These are phyloP conservation scores for Lasiosphaeria hispida DNA, from an alignment of 495 filamentous ascomycete genomes.

Conservation along the genomic window DNA sequence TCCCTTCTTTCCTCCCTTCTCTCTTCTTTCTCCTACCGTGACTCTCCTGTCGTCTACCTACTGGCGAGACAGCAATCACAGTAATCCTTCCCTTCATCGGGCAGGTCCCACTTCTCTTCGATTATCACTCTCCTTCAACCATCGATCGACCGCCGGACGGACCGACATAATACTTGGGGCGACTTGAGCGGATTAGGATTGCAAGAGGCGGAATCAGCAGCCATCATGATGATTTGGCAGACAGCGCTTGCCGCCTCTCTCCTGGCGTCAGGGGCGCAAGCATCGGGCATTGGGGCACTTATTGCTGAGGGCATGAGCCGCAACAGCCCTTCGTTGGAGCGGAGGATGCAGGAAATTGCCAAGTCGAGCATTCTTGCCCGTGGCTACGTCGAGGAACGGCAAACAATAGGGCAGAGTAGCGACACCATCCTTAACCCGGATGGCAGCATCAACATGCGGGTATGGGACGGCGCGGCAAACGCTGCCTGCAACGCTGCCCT, in stretches of 20 bases:
- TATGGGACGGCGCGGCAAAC: constrained; percentile 53
- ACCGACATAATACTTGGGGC: constrained; percentile 12
- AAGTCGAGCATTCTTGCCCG: constrained; percentile 20
- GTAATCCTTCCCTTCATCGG: constrained; percentile 26
- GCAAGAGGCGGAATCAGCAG: constrained; percentile 22
- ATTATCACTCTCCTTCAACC: constrained; percentile 13
- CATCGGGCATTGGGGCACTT: constrained; percentile 22
- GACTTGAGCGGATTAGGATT: background rate
- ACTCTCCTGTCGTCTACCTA: constrained; percentile 17
- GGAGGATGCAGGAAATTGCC: constrained; percentile 28
- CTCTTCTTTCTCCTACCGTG: constrained; percentile 15
- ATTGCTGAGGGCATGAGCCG: constrained; percentile 27
- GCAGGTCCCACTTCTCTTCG: constrained; percentile 31
- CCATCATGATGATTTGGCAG: constrained; percentile 31
- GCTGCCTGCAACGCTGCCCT: constrained; percentile 53
- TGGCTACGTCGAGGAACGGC: constrained; percentile 20
- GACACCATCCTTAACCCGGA: constrained; percentile 29
- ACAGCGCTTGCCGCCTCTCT: constrained; percentile 26
- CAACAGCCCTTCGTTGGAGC: constrained; percentile 19
- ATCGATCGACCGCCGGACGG: constrained; percentile 23
- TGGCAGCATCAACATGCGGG: constrained; percentile 39
- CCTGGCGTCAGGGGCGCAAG: constrained; percentile 29
- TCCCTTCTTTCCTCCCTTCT: constrained; percentile 15
- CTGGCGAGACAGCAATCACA: constrained; percentile 16
- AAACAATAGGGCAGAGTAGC: constrained; percentile 12